Base-by-base conservation (phyloP, 129 eudicot genomes). In the Glebionis coronaria region DNA sequence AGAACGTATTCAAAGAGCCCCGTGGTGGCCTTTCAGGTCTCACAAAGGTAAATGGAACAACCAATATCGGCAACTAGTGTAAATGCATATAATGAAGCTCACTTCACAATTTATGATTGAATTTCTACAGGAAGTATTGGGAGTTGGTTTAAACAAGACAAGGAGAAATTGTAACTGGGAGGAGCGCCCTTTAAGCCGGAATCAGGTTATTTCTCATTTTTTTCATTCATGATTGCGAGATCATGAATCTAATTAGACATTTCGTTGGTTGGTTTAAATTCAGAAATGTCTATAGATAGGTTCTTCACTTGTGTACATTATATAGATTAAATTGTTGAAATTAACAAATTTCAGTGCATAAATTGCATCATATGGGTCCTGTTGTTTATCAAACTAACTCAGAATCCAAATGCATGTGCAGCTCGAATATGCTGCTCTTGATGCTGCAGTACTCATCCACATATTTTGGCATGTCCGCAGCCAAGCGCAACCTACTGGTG, bases 371-470 rank as follows among this genome's bases (percentile, higher is more conserved):
- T 5, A 35, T 35, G 42, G 9, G 7, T 9, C 7, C 5, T 49
- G n/a, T 49, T 10, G 49, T 61, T 61, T 61, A 15, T 61, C 40
- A 16, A 31, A 61, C 63, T 12, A 12, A 61, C 20, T 12, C 14
- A 2, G 11, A 44, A 65, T 57, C n/a, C 70, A 9, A 59, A 63
- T 58, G 44, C 13, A 16, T 38, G 14, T 74, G 78, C 95, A 93
- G 99, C 84, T 94, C 57, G 97, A 94, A 62, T 94, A 94, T 70
- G 99, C 99, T 66, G 99, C 99, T 78, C 95, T 94, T 71, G 97
- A 94, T 65, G 99, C 97, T 72, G 97, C 81, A 59, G 97, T 90
- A 15, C 97, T 94, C 57, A 63, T 94, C 78, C 97, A 80, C 79
- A 87, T 94, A 79, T 94, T 94, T 74, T 68, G 76, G 63, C 99